phyloP scores from a whole-genome alignment of 179 eudicot genomes.

The Camellia oleifera region DNA sequence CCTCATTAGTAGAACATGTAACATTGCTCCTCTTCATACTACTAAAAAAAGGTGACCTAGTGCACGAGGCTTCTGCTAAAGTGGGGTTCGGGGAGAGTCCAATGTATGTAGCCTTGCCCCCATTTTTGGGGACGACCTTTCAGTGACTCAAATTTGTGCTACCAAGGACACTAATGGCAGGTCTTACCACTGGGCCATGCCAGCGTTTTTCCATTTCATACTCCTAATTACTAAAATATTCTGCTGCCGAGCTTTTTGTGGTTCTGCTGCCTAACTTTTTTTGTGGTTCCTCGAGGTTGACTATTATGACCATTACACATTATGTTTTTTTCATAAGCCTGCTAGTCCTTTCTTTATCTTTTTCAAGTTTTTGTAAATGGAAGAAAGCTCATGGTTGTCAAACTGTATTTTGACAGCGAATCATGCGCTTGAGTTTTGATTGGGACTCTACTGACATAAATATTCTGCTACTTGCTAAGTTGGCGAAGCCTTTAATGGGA shows the following conservation, averaged over 20 bases:
- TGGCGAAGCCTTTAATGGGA: slow-evolving; percentile 92
- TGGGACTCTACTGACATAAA: slow-evolving; percentile 89
- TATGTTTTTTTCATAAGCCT: too few species aligned
- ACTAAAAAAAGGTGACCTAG: too few species aligned
- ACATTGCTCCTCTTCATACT: too few species aligned
- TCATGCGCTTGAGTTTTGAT: slow-evolving; percentile 72
- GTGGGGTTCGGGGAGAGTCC: too few species aligned
- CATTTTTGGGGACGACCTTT: too few species aligned
- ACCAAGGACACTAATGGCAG: too few species aligned
- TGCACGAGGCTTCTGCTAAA: neutral
- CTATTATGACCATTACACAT: too few species aligned
- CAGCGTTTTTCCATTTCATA: too few species aligned
- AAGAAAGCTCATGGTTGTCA: neutral
- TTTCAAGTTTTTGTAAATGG: neutral
- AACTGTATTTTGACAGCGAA: slow-evolving; percentile 44
- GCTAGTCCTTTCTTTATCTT: neutral
- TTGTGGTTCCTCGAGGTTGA: neutral
- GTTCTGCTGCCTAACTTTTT: neutral
- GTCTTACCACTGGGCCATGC: too few species aligned
- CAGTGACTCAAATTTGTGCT: too few species aligned
- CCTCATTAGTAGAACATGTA: too few species aligned
- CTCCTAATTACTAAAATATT: neutral
- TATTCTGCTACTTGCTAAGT: slow-evolving; percentile 83
- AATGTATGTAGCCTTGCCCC: too few species aligned
- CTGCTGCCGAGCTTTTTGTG: neutral